Base-by-base conservation (phyloP, 2,329 filamentous ascomycete genomes). In the Grosmannia penicillata region DNA sequence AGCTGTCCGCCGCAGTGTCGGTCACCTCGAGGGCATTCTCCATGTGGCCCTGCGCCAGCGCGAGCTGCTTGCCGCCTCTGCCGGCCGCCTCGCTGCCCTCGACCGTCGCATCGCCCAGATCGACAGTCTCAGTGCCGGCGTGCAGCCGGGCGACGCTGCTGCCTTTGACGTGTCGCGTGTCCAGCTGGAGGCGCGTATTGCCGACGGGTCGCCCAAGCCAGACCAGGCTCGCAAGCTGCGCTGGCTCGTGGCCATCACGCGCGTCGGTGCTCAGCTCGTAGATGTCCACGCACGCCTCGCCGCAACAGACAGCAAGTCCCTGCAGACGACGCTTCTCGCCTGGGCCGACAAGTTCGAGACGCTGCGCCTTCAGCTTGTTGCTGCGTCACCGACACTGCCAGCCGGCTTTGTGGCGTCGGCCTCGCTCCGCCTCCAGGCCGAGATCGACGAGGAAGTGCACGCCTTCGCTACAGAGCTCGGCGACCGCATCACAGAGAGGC, bases 11-110 rank as follows among this genome's bases (percentile, higher is more conserved):
- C 72, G 87, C 51, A 87, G 85, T 53, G 70, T 82, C 35, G 85
- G 85, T 0, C 83, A 83, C 46, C 63, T 95, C n/a, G 91, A 98
- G 54, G 85, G 87, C 21, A 68, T 95, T 42, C 62, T 96, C 23
- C 68, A 78, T 42, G 60, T 75, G n/a, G 55, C 72, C 1, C 52
- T 83, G 11, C 58, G 62, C 4, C 82, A 87, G 53, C 67, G 79
- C 42, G 56, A 55, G 33, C 56, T 60, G 6, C 58, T 79, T 25
- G 57, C 62, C 30, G 29, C 28, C 11, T 39, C 42, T 3, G 36
- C 41, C 6, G 13, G 18, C 7, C 19, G 24, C 19, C 25, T 45
- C 5, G 23, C 23, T 0, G 8, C 37, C 5, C 39, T 48, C 11
- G 42, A 46, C 22, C 33, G 43, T 19, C 41, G 40, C 17, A 40